These are phyloP conservation scores for Pseudofabraea citricarpa DNA, from an alignment of 2,329 filamentous ascomycete genomes.

Conservation along the genomic window DNA sequence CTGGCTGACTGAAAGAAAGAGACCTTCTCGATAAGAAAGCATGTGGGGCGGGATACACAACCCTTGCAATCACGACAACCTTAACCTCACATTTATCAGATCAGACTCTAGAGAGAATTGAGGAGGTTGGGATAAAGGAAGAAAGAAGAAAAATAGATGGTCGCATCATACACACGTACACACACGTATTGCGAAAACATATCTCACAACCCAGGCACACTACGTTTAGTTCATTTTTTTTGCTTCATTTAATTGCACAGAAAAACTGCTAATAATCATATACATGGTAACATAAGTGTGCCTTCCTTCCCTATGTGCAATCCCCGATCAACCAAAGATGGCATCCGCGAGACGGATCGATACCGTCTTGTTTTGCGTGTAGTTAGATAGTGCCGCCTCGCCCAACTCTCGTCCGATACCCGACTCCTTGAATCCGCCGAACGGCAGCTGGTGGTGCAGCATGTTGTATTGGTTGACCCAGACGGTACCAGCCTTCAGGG, in stretches of 20 bases:
- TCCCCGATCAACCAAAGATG: slow-evolving; percentile 29
- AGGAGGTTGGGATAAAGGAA: too few species aligned
- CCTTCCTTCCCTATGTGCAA: not conserved
- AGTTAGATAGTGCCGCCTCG: slow-evolving; percentile 61
- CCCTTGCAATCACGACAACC: too few species aligned
- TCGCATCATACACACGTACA: too few species aligned
- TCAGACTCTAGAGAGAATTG: too few species aligned
- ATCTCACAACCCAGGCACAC: too few species aligned
- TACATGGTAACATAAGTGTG: not conserved
- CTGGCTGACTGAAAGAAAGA: too few species aligned
- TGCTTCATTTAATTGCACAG: not conserved
- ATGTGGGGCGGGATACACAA: too few species aligned
- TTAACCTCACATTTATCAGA: too few species aligned
- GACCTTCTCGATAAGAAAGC: too few species aligned
- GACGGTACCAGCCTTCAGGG: slow-evolving; percentile 50
- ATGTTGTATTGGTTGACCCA: slow-evolving; percentile 54
- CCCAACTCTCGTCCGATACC: slow-evolving; percentile 76
- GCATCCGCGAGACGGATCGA: slow-evolving; percentile 46
- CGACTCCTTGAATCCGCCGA: slow-evolving; percentile 74
- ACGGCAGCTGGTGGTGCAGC: slow-evolving; percentile 60
- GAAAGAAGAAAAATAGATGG: too few species aligned
- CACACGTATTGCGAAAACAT: not conserved
- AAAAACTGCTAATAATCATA: not conserved
- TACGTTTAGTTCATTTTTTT: too few species aligned
- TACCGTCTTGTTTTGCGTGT: slow-evolving; percentile 65